These are phyloP conservation scores for Cordyceps cicadae DNA, from an alignment of 2,329 filamentous ascomycete species.

Conservation along the genomic window DNA sequence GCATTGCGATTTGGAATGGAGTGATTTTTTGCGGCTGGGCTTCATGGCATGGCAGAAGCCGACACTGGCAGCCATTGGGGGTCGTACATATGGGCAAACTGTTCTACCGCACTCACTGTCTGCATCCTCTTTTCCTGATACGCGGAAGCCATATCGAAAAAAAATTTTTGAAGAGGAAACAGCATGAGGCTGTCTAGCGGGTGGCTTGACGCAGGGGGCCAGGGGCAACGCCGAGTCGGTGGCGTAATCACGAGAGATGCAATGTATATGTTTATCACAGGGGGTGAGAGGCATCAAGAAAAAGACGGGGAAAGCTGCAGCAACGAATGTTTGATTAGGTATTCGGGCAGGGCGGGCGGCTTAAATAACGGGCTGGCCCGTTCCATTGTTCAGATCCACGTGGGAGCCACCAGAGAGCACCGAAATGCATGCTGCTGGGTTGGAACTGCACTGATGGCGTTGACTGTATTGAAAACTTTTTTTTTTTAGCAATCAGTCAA, in stretches of 20 bases:
- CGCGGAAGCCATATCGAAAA: not conserved
- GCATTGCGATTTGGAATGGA: not conserved
- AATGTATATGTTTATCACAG: not conserved
- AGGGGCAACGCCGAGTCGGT: not conserved
- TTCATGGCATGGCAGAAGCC: not conserved
- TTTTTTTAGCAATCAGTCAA: no score
- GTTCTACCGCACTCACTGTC: no score
- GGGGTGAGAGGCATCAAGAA: not conserved
- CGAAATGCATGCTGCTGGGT: no score
- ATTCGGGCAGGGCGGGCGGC: no score
- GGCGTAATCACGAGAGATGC: not conserved
- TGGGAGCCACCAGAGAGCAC: no score
- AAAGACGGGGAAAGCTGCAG: not conserved
- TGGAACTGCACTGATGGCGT: no score
- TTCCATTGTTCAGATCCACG: no score
- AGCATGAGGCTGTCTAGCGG: not conserved
- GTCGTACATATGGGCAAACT: not conserved
- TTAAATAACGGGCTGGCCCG: no score
- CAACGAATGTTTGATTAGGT: not conserved
- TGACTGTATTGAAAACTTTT: no score
- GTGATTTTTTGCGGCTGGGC: no score
- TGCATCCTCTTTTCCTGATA: no score
- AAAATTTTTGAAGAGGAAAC: not conserved
- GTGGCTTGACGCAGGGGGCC: slow-evolving; percentile 9
- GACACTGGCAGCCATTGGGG: no score